These are phyloP conservation scores for Puya raimondii DNA, from an alignment of 176 grass and related monocot genomes.

Conservation along the genomic window DNA sequence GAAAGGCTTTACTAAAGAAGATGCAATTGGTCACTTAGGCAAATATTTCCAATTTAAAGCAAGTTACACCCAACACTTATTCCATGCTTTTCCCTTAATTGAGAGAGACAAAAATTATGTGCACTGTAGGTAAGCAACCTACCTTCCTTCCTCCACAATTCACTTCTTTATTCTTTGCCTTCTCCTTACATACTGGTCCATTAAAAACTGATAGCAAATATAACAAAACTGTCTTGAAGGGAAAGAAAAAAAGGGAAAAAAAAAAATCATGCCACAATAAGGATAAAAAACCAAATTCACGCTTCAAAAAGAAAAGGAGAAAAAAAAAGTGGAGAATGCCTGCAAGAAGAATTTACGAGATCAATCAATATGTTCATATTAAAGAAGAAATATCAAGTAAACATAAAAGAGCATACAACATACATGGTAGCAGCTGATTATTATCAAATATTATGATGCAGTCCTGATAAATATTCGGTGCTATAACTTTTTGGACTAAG, in stretches of 20 bases:
- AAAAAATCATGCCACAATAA: constrained; percentile 12
- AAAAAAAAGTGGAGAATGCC: neutral
- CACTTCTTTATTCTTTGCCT: constrained; percentile 96
- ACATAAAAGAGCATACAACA: too few species aligned
- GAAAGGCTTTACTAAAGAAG: constrained; percentile 42
- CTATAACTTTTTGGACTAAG: constrained; percentile 1
- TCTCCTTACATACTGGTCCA: constrained; percentile 20
- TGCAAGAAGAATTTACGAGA: neutral
- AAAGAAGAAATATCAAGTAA: too few species aligned
- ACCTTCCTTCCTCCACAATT: constrained; percentile 74
- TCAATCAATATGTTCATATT: too few species aligned
- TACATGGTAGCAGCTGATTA: too few species aligned
- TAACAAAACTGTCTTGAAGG: constrained; percentile 25
- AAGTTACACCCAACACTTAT: constrained; percentile 77
- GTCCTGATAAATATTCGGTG: too few species aligned
- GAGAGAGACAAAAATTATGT: constrained; percentile 38
- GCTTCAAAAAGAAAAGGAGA: neutral
- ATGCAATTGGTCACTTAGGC: constrained; percentile 34
- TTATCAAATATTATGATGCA: too few species aligned
- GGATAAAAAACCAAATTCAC: too few species aligned
- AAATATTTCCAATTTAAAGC: constrained; percentile 59
- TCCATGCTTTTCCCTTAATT: constrained; percentile 46
- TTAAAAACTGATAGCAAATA: constrained; percentile 20
- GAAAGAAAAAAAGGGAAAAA: constrained; percentile 17
- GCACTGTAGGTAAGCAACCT: constrained; percentile 38